phyloP scores from a whole-genome alignment of 2,329 filamentous ascomycete genomes.

The Pochonia chlamydosporia region DNA sequence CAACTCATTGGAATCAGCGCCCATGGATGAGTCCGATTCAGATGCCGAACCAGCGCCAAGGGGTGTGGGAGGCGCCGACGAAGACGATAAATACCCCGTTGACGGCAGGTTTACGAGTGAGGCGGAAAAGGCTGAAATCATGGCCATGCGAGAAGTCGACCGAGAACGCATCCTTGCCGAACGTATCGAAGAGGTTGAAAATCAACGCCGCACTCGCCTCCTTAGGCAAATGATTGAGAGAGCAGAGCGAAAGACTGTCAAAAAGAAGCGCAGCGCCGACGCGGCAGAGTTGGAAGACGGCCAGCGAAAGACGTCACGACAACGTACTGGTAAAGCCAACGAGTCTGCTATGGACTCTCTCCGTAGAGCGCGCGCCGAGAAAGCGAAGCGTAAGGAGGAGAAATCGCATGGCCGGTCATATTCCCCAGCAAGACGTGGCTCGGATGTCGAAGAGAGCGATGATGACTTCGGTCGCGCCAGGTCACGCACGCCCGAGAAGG shows the following conservation, averaged over 20 bases:
- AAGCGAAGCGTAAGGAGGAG: conserved; percentile 44
- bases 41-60: conserved; percentile 36
- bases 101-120: conserved; percentile 78
- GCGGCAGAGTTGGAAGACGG: conserved; percentile 75
- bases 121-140: conserved; percentile 71
- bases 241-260: conserved; percentile 46
- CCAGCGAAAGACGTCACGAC: conserved; percentile 63
- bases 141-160: conserved; percentile 83
- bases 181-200: conserved; percentile 75
- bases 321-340: conserved; percentile 47
- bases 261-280: conserved; percentile 72
- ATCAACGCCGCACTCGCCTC: conserved; percentile 73
- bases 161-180: conserved; percentile 87
- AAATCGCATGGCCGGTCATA: conserved; percentile 56
- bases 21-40: conserved; percentile 86
- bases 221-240: conserved; percentile 73
- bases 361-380: conserved; percentile 56
- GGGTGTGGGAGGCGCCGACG: conserved; percentile 38
- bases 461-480: conserved; percentile 65
- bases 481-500: conserved; percentile 52
- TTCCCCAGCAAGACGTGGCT: conserved; percentile 27
- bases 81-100: conserved; percentile 70
- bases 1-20: conserved; percentile 71
- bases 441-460: conserved; percentile 63
- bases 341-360: conserved; percentile 66